phyloP scores from a whole-genome alignment of 1,284 basidiomycete species.

The Cryptococcus amylolentus region DNA sequence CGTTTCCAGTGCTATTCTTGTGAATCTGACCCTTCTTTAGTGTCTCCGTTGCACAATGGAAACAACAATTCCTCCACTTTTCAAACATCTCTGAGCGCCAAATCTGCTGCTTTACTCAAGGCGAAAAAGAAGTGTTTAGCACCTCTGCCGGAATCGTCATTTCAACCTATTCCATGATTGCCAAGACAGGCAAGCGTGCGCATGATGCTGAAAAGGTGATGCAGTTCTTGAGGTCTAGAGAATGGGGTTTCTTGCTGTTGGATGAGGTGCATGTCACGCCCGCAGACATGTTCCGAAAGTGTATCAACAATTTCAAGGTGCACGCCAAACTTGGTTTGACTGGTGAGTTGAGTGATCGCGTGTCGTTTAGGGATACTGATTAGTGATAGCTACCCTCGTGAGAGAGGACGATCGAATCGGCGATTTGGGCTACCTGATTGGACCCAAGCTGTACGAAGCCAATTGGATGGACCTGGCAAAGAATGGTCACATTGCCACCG shows the following conservation, averaged over 20 bases:
- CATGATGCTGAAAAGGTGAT: slow-evolving; percentile 98
- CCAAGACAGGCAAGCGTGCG: slow-evolving; percentile 90
- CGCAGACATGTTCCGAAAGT: slow-evolving; percentile 92
- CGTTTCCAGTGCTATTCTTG: neutral
- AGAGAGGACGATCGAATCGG: slow-evolving; percentile 99
- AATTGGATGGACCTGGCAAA: slow-evolving; percentile 99
- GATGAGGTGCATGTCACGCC: slow-evolving; percentile 98
- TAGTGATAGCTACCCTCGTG: slow-evolving; percentile 76
- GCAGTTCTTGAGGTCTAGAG: slow-evolving; percentile 89
- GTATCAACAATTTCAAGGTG: slow-evolving; percentile 94
- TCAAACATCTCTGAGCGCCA: slow-evolving; percentile 93
- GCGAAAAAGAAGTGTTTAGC: slow-evolving; percentile 94
- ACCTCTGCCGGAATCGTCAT: slow-evolving; percentile 82
- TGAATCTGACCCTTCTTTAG: slow-evolving; percentile 49
- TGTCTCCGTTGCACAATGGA: slow-evolving; percentile 97
- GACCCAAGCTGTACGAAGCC: slow-evolving; percentile 98
- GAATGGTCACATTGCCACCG: slow-evolving; percentile 98
- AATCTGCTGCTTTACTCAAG: slow-evolving; percentile 91
- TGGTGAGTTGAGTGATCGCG: slow-evolving; percentile 53
- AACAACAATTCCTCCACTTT: slow-evolving; percentile 94
- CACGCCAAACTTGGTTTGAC: slow-evolving; percentile 95
- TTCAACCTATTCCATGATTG: slow-evolving; percentile 98
- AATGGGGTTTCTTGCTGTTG: slow-evolving; percentile 93
- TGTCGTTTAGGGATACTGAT: slow-evolving; percentile 2
- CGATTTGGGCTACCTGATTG: slow-evolving; percentile 98